Evolutionary conservation across 2,329 filamentous ascomycete genomes (phyloP).

Genomic region (Alternaria sp.): DNA sequence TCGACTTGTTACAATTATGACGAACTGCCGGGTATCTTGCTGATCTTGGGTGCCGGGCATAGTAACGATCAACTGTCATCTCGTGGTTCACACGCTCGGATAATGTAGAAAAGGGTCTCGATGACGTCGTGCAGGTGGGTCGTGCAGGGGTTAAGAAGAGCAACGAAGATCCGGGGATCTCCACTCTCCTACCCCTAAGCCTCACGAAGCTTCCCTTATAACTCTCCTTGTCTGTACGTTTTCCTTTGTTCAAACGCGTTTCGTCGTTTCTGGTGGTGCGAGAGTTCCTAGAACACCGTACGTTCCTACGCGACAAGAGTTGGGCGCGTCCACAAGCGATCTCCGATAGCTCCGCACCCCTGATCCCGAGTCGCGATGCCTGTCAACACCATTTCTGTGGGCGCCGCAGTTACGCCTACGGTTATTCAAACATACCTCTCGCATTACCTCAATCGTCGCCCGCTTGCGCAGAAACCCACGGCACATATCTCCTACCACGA

Average conservation of each 20-base stretch:
- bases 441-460: constrained; percentile 87
- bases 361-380: constrained; percentile 56
- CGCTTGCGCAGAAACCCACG: constrained; percentile 79
- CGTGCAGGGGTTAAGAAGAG: not conserved
- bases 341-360: constrained; percentile 20
- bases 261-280: not conserved
- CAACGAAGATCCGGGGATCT: constrained; percentile 18
- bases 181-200: constrained; percentile 15
- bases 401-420: constrained; percentile 84
- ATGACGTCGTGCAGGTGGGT: constrained; percentile 11
- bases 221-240: not conserved
- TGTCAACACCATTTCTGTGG: constrained; percentile 83
- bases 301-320: not conserved
- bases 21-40: not conserved
- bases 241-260: constrained; percentile 6
- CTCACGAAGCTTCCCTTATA: not conserved
- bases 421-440: constrained; percentile 86
- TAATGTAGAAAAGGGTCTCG: constrained; percentile 7
- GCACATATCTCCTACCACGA: constrained; percentile 94
- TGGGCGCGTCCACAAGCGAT: constrained; percentile 10
- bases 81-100: constrained; percentile 1
- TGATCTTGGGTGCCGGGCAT: not conserved
- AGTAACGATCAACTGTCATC: not conserved
- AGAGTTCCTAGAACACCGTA: not conserved
- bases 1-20: not conserved